Conservation (phyloP, 2,329 filamentous ascomycete genomes). For the Aspergillus brasiliensis region DNA sequence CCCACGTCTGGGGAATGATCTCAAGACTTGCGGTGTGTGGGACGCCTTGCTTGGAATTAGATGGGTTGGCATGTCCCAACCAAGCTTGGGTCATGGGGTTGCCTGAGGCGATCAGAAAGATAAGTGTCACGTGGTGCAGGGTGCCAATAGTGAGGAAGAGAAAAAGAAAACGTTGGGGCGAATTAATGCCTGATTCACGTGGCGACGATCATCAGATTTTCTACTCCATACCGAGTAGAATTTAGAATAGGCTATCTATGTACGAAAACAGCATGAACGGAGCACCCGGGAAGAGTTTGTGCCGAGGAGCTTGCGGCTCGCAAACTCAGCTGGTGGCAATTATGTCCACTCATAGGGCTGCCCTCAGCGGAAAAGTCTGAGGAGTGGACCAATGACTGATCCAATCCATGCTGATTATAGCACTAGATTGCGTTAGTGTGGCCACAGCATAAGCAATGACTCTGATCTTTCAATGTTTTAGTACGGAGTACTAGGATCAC, state of each 20-base stretch:
- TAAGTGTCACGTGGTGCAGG: not conserved
- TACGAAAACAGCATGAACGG: not conserved
- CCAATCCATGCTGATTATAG: not conserved
- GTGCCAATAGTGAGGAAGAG: not conserved
- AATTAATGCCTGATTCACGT: not conserved
- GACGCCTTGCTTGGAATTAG: not conserved
- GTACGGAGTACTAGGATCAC: too few species aligned
- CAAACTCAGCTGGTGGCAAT: not conserved
- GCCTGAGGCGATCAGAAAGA: not conserved
- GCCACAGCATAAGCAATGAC: not conserved
- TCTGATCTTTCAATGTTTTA: not conserved
- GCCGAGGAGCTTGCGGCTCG: not conserved
- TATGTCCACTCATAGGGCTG: slow-evolving; percentile 2
- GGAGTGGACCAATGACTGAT: not conserved
- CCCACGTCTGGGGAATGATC: not conserved
- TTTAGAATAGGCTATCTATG: too few species aligned
- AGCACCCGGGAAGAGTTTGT: not conserved
- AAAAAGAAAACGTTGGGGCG: not conserved
- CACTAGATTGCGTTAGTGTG: not conserved
- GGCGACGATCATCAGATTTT: not conserved
- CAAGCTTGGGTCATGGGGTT: not conserved
- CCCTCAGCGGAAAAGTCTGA: not conserved
- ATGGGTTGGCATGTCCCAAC: not conserved
- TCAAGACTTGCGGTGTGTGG: not conserved
- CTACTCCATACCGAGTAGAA: too few species aligned